Evolutionary conservation across 2,329 filamentous ascomycete genomes (phyloP).

Genomic region (Stemphylium vesicarium): DNA sequence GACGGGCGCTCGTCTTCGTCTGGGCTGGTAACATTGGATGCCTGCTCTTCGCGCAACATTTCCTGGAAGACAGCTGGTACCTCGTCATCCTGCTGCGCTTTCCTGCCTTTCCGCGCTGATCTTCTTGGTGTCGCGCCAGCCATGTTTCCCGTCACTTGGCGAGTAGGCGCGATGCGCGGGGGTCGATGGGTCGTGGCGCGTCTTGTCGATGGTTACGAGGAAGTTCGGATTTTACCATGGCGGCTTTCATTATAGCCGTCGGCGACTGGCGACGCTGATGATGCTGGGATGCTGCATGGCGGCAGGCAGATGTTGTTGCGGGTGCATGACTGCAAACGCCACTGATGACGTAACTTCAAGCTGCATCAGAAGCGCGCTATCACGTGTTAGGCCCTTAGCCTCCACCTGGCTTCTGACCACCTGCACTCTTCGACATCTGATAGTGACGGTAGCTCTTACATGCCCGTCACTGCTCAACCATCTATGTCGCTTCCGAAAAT

Average conservation of each 20-base stretch:
- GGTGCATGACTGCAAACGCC: background rate
- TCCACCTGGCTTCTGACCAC: background rate
- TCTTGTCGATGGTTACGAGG: background rate
- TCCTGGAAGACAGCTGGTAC: conserved; percentile 55
- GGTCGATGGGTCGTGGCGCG: background rate
- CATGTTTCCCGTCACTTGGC: conserved; percentile 25
- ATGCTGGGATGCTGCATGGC: background rate
- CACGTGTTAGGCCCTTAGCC: conserved; percentile 13
- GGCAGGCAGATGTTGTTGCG: background rate
- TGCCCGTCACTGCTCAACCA: background rate
- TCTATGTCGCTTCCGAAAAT: too few species aligned
- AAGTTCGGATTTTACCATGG: background rate
- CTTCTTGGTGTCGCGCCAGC: conserved; percentile 33
- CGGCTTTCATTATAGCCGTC: background rate
- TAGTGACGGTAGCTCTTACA: background rate
- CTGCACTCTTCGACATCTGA: background rate
- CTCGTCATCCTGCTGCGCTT: conserved; percentile 28
- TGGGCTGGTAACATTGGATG: conserved; percentile 36
- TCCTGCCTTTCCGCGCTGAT: conserved; percentile 31
- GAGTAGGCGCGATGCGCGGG: conserved; percentile 3
- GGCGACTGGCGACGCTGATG: background rate
- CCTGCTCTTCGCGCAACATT: conserved; percentile 53
- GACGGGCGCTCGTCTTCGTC: conserved; percentile 45
- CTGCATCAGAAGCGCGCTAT: conserved; percentile 12
- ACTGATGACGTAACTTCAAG: conserved; percentile 12